Evolutionary conservation across 306 rosid species (phyloP).

Genomic region (Dalbergia oliveri): DNA sequence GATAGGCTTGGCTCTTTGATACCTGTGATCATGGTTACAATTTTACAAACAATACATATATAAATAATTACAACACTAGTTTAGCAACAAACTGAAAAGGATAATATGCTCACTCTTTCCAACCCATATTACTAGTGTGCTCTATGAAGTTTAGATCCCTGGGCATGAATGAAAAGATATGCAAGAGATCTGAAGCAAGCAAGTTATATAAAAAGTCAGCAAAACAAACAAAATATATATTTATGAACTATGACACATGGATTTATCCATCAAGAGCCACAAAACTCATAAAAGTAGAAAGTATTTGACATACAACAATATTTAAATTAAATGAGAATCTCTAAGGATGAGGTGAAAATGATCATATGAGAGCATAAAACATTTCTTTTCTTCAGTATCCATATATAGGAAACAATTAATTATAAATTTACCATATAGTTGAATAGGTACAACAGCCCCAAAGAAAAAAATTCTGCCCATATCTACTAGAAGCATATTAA

Average conservation of each 20-base stretch:
- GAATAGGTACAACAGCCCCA: neutral
- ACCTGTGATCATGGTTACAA: constrained; percentile 51
- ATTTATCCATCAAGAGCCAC: constrained; percentile 7
- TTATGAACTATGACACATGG: constrained; percentile 18
- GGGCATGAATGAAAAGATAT: constrained; percentile 87
- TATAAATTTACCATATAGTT: neutral
- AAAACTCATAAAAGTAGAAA: constrained; percentile 4
- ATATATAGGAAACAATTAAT: neutral
- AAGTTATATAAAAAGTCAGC: constrained; percentile 46
- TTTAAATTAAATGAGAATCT: constrained; percentile 3
- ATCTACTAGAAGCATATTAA: constrained; percentile 11
- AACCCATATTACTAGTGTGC: constrained; percentile 89
- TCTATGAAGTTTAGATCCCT: constrained; percentile 85
- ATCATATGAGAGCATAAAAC: constrained; percentile 20
- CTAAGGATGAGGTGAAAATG: no score
- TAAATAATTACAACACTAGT: neutral
- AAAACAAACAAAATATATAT: constrained; percentile 26
- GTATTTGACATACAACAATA: neutral
- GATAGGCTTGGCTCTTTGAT: constrained; percentile 83
- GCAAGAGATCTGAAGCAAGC: constrained; percentile 75
- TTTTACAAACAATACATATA: constrained; percentile 27
- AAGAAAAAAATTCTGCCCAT: neutral
- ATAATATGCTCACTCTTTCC: constrained; percentile 85
- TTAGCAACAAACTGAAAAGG: constrained; percentile 33
- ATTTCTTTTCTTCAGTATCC: constrained; percentile 15